Base-by-base conservation (phyloP, 2,329 filamentous ascomycete genomes). In the Dactylellina sp. region DNA sequence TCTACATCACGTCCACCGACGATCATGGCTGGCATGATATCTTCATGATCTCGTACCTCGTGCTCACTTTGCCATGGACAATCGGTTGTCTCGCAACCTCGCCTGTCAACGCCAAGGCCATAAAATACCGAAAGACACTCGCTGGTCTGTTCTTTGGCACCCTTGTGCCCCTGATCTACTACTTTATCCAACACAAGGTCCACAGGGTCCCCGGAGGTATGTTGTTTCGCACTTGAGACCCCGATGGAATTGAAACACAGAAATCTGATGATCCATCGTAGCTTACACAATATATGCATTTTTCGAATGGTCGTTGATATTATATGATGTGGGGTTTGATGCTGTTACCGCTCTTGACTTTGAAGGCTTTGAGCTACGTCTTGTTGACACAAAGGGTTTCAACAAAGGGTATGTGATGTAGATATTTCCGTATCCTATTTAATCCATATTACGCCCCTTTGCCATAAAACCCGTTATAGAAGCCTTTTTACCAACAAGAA, bases 331-430 rank as follows among this genome's bases (percentile, higher is more conserved):
- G 68, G 94, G 87, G 28, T 99, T 99, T 83, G 95, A 99, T 83
- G 92, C 95, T 59, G 90, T 98, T 71, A 98, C 95, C 9, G 90
- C 92, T 66, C 84, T 96, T 79, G 95, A 99, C 84, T 99, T 98
- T 83, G 86, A 89, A 76, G 88, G 89, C 62, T 91, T 98, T 80
- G 94, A 98, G 81, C 84, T 99, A 79, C 86, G 93, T 78, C 86
- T 99, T 76, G 92, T 88, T 84, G 94, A 98, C 84, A 86, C 93
- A 77, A 94, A 93, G 84, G 93, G 93, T 77, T 83, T 89, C 80
- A 95, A 91, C 85, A 93, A 94, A 91, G 93, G 94, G 95, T 99
- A 99, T 87, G 95, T 99, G 78, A 92, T 88, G 85, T 97, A 93
- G 87, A 84, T 77, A 76, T 85, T 86, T 81, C 81, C 80, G 80